Conservation (phyloP, 306 rosid species). For the Abrus pulchellus region DNA sequence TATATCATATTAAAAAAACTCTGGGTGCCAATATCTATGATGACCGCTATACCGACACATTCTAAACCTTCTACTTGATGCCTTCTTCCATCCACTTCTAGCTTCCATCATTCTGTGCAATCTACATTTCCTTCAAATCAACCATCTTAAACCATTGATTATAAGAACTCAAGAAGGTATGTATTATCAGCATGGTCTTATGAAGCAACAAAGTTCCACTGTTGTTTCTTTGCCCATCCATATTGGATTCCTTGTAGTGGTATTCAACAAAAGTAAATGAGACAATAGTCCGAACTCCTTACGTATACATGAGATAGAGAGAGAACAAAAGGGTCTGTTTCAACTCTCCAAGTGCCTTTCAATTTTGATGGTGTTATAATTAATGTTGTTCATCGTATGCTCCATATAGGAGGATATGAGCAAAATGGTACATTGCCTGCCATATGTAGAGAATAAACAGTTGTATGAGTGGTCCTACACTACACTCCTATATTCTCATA, state of each 20-base stretch:
- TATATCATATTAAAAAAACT: not conserved
- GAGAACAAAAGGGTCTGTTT: slow-evolving; percentile 44
- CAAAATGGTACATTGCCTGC: slow-evolving; percentile 36
- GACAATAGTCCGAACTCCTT: slow-evolving; percentile 21
- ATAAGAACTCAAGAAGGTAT: not conserved
- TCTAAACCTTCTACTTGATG: not conserved
- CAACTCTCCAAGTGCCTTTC: slow-evolving; percentile 37
- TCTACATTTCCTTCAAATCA: slow-evolving; percentile 16
- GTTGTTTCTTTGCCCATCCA: slow-evolving; percentile 30
- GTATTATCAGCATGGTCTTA: slow-evolving; percentile 22
- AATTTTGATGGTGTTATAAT: slow-evolving; percentile 46
- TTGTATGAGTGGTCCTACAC: slow-evolving; percentile 57
- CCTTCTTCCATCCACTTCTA: not conserved
- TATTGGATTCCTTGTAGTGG: slow-evolving; percentile 46
- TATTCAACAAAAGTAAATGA: not conserved
- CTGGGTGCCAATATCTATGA: not conserved
- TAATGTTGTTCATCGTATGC: slow-evolving; percentile 55
- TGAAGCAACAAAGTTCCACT: slow-evolving; percentile 1
- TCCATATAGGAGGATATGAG: not conserved
- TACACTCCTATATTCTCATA: not conserved
- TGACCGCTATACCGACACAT: not conserved
- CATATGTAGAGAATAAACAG: slow-evolving; percentile 56
- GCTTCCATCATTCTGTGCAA: slow-evolving; percentile 6
- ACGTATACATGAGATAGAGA: slow-evolving; percentile 31
- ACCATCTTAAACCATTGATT: slow-evolving; percentile 24